Evolutionary conservation across 441 rosid species (phyloP).

Genomic region (Biscutella laevigata): DNA sequence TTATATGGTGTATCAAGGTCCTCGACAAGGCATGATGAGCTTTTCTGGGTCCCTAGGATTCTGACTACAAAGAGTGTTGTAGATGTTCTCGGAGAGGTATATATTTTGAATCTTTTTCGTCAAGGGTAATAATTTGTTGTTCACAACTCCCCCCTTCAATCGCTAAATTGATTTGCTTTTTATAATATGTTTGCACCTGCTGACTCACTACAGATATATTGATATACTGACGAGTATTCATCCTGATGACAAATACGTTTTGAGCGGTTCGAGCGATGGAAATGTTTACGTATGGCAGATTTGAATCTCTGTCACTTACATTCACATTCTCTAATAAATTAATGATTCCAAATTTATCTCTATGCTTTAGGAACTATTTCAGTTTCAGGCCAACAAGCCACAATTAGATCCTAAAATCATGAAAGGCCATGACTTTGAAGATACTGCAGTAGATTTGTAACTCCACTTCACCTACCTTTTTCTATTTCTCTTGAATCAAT

Average conservation of each 20-base stretch:
- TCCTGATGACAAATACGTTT: constrained; percentile 66
- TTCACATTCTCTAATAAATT: constrained; percentile 7
- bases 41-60: constrained; percentile 92
- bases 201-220: constrained; percentile 2
- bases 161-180: neutral
- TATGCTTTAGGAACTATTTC: neutral
- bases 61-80: constrained; percentile 72
- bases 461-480: neutral
- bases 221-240: constrained; percentile 66
- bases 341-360: neutral
- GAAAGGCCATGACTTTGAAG: constrained; percentile 71
- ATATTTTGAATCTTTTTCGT: constrained; percentile 62
- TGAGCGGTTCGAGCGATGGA: constrained; percentile 86
- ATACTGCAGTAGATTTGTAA: constrained; percentile 88
- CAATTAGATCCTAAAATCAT: constrained; percentile 46
- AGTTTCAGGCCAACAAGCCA: constrained; percentile 61
- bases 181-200: neutral
- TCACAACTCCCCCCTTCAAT: neutral
- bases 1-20: constrained; percentile 72
- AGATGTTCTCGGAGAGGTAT: constrained; percentile 95
- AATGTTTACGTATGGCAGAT: constrained; percentile 89
- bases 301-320: neutral
- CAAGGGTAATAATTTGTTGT: constrained; percentile 45
- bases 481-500: neutral
- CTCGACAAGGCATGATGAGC: constrained; percentile 57